A percentile compares a stretch with the other conserved stretches of the same genome.
Evolutionary conservation across 2,329 filamentous ascomycete genomes (phyloP).

Genomic region (Botrytis aclada): DNA sequence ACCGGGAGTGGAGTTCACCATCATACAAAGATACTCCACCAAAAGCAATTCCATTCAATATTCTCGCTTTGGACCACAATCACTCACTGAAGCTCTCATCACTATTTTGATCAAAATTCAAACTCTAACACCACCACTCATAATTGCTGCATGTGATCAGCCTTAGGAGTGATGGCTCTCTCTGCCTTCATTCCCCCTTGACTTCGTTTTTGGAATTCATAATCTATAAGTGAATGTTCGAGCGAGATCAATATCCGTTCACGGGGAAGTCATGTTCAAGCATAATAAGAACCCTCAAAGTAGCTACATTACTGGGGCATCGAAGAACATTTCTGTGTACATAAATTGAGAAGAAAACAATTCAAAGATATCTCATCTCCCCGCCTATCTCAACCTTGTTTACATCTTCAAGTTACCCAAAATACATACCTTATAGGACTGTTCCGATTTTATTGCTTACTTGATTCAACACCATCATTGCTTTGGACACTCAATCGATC

Average conservation of each 20-base stretch:
- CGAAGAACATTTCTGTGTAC: too few relatives aligned
- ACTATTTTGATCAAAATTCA: neutral
- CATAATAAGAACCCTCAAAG: too few relatives aligned
- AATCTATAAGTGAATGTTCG: neutral
- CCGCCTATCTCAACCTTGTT: rapidly evolving
- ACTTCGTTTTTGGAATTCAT: neutral
- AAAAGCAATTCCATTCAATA: neutral
- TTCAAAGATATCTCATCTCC: too few relatives aligned
- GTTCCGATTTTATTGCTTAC: too few relatives aligned
- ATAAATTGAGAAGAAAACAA: too few relatives aligned
- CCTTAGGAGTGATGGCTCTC: too few relatives aligned
- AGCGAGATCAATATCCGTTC: neutral
- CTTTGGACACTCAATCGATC: too few relatives aligned
- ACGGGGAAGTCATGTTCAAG: rapidly evolving
- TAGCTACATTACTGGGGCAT: too few relatives aligned
- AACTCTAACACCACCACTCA: too few relatives aligned
- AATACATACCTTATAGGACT: too few relatives aligned
- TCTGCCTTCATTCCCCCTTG: neutral
- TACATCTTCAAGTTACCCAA: too few relatives aligned
- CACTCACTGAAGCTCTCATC: rapidly evolving
- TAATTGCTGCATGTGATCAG: neutral
- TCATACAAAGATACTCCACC: neutral
- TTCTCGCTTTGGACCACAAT: rapidly evolving
- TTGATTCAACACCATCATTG: too few relatives aligned
- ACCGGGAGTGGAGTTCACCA: neutral